Percentiles rank a stretch among this genome's conserved stretches.
phyloP scores from a whole-genome alignment of 768 basidiomycete species.

The Russula vinacea region DNA sequence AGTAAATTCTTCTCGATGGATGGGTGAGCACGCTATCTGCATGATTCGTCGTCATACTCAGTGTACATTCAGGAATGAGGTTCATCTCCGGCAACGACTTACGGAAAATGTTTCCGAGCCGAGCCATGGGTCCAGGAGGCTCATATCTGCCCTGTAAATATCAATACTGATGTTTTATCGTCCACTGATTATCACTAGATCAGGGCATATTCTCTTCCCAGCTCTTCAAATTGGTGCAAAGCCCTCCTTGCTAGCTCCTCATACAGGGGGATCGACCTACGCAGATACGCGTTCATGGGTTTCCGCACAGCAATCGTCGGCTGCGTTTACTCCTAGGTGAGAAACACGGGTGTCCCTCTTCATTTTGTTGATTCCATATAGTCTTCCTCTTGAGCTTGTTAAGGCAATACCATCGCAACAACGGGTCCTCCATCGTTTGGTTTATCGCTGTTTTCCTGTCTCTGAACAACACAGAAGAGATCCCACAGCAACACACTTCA shows the following conservation, averaged over 20 bases:
- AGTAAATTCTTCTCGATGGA: slow-evolving; percentile 37
- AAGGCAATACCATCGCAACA: slow-evolving; percentile 23
- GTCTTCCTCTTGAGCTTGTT: slow-evolving; percentile 26
- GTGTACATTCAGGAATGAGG: slow-evolving; percentile 4
- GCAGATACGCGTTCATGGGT: slow-evolving; percentile 49
- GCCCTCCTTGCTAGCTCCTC: slow-evolving; percentile 3
- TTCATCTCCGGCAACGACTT: slow-evolving; percentile 15
- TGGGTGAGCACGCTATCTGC: slow-evolving; percentile 35
- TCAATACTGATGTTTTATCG: slow-evolving; percentile 2
- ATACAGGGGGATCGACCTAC: slow-evolving; percentile 38
- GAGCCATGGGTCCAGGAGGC: slow-evolving; percentile 3
- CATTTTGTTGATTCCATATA: slow-evolving; percentile 10
- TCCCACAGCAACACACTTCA: slow-evolving; percentile 4
- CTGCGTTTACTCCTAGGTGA: slow-evolving; percentile 53
- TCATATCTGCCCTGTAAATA: slow-evolving; percentile 20
- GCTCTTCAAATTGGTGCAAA: slow-evolving; percentile 5
- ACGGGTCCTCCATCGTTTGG: slow-evolving; percentile 24
- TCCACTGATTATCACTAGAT: slow-evolving; percentile 38
- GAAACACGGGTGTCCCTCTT: background rate
- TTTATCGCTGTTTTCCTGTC: slow-evolving; percentile 16
- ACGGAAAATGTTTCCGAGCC: background rate
- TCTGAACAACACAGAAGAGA: background rate
- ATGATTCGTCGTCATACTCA: background rate
- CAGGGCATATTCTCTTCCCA: slow-evolving; percentile 59
- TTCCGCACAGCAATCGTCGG: slow-evolving; percentile 34